Evolutionary conservation across 148 eudicot genomes (phyloP).

Genomic region (Amaranthus palmeri): DNA sequence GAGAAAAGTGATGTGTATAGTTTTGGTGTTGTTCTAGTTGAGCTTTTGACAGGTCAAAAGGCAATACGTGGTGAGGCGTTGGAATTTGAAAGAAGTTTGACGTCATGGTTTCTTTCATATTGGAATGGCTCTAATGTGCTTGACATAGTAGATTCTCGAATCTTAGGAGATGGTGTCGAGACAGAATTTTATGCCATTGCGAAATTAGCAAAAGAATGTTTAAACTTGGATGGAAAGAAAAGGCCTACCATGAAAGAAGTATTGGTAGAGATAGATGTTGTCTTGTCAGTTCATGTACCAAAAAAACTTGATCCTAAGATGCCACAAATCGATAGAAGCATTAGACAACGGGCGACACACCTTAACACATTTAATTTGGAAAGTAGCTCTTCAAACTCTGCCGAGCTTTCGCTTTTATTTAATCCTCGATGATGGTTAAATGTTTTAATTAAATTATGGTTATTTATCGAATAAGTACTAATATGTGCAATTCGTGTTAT

Average conservation of each 20-base stretch:
- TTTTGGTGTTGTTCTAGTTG: no score
- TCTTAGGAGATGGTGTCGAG: constrained; percentile 10
- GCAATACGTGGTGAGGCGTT: no score
- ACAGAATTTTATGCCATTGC: constrained; percentile 13
- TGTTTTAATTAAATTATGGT: no score
- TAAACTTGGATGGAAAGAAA: constrained; percentile 1
- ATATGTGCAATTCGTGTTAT: no score
- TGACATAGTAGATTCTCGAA: constrained; percentile 15
- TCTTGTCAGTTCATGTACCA: constrained; percentile 12
- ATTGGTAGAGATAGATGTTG: constrained; percentile 8
- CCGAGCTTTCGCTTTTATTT: no score
- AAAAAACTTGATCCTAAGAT: not conserved
- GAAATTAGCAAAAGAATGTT: constrained; percentile 16
- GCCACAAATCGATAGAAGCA: not conserved
- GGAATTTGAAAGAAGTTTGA: no score
- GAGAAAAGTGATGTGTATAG: no score
- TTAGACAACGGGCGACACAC: not conserved
- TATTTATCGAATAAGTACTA: no score
- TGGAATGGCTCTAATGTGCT: not conserved
- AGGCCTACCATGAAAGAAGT: constrained; percentile 26
- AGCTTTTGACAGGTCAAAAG: no score
- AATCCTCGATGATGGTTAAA: no score
- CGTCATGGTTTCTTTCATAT: not conserved
- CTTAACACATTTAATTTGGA: no score
- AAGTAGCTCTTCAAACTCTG: no score